Evolutionary conservation across 2,329 filamentous ascomycete species (phyloP), one percentile per base, ranked within the genome.

Genomic region (Xylaria sp.): DNA sequence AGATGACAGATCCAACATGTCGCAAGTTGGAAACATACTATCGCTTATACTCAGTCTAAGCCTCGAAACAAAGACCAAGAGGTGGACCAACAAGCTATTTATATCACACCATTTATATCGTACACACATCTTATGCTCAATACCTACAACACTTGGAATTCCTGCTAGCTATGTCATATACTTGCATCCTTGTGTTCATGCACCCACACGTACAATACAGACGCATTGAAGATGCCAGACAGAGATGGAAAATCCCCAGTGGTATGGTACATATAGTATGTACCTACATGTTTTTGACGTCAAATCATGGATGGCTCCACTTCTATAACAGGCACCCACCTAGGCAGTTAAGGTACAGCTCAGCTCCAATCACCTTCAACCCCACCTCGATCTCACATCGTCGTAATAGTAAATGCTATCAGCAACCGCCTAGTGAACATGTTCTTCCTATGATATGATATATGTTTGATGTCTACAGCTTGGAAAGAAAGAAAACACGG

Each of bases 71-170:
- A 23, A 50, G 20, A 50, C 1, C 3, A 50, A 50, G 23, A 23
- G 12, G 20, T 23, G 9, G 46, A 10, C 46, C n/a, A 9, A 25
- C n/a, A 13, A 12, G 9, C 46, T 50, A 50, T 50, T 50, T 50
- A 50, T 50, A 50, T 41, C 46, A 9, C 46, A 50, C 20, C 12
- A 12, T 50, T n/a, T 4, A 41, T 6, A 12, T 41, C 12, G 39
- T 41, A 41, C 5, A 37, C 34, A 18, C 13, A 41, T 46, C 15
- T 15, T n/a, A 46, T 1, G 2, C 12, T 15, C 39, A 41, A 15
- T 18, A 41, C 39, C 12, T 46, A 90, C 92, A 90, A 89, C 86
- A 90, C 88, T 89, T 84, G 86, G 87, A 89, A 91, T 90, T 92
- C 90, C 39, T 41, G 7, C 7, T 20, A 20, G n/a, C 7, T 50